These are phyloP conservation scores for Thielaviopsis populi DNA, from an alignment of 2,329 filamentous ascomycete species.

Conservation along the genomic window DNA sequence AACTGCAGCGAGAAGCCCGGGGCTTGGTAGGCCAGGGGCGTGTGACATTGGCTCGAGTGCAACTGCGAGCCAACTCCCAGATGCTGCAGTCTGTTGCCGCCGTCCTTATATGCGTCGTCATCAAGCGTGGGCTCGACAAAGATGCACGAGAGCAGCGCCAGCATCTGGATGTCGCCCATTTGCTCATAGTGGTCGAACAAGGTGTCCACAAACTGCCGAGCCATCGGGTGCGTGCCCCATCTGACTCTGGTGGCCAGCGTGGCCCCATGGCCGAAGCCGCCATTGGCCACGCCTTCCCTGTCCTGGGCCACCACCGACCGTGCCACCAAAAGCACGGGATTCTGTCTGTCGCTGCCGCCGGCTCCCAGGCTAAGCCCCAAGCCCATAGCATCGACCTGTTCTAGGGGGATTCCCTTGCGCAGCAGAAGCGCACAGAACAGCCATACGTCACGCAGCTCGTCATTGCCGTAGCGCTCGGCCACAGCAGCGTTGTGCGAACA, in stretches of 20 bases:
- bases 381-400: constrained; percentile 35
- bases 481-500: constrained; percentile 73
- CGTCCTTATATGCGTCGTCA: constrained; percentile 36
- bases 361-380: neutral
- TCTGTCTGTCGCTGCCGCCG: neutral
- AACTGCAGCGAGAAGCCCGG: constrained; percentile 53
- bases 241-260: constrained; percentile 42
- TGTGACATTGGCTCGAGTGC: constrained; percentile 35
- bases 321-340: constrained; percentile 48
- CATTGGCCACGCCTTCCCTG: constrained; percentile 1
- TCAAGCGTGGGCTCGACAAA: constrained; percentile 29
- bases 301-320: constrained; percentile 38
- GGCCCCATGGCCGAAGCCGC: neutral
- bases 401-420: constrained; percentile 58
- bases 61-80: neutral
- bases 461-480: constrained; percentile 52
- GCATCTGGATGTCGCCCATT: constrained; percentile 51
- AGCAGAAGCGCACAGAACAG: constrained; percentile 63
- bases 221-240: constrained; percentile 53
- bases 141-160: constrained; percentile 56
- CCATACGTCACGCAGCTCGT: constrained; percentile 70
- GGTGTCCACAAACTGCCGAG: constrained; percentile 43
- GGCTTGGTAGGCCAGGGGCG: constrained; percentile 48
- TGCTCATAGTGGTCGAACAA: constrained; percentile 50
- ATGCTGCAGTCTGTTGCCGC: neutral